Conservation (phyloP, 306 rosid species). For the Glycyrrhiza uralensis region DNA sequence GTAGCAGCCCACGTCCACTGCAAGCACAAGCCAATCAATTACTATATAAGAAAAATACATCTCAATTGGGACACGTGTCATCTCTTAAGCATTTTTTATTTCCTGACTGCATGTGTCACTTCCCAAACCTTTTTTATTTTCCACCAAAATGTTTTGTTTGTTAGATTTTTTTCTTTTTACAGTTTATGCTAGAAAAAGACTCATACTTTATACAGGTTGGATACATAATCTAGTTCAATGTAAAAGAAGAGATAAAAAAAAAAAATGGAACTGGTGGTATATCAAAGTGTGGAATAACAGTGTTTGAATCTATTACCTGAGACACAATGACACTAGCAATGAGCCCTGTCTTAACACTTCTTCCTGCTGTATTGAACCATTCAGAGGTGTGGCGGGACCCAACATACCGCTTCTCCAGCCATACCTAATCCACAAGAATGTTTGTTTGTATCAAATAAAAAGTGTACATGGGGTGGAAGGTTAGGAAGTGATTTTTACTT, state of each 20-base stretch:
- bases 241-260: neutral
- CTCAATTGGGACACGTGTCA: no score
- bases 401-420: conserved; percentile 85
- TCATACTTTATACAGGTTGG: no score
- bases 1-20: conserved; percentile 99
- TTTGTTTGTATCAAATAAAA: conserved; percentile 16
- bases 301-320: conserved; percentile 51
- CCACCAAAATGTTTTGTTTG: no score
- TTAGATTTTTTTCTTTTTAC: no score
- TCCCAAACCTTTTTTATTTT: no score
- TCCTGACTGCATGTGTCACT: no score
- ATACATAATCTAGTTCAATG: no score
- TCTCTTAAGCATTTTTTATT: no score
- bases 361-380: conserved; percentile 98
- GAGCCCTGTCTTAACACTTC: conserved; percentile 87
- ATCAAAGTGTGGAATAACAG: neutral
- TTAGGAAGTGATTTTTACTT: neutral
- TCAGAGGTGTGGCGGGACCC: conserved; percentile 89
- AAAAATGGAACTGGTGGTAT: neutral
- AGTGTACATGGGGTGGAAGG: neutral
- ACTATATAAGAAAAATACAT: no score
- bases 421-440: conserved; percentile 51
- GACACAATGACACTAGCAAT: conserved; percentile 97
- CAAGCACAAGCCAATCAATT: no score
- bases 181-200: no score